phyloP scores from a whole-genome alignment of 1,139 yeast genomes.

The Candida sanyaensis region DNA sequence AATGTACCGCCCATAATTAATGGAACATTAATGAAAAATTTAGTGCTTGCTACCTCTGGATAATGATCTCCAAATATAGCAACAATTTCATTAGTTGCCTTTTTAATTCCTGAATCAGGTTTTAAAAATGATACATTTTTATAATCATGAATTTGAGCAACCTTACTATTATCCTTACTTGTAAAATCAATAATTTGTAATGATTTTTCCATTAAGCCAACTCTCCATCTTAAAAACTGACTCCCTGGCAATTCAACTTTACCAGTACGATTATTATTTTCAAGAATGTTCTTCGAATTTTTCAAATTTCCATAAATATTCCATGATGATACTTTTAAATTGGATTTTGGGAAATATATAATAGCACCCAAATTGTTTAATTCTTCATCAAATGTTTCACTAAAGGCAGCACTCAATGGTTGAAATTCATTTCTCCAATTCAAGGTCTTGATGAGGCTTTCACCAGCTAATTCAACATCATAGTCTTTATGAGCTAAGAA shows the following conservation, averaged over 20 bases:
- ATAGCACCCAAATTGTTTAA: slow-evolving; percentile 67
- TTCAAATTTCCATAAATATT: slow-evolving; percentile 77
- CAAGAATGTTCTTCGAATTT: slow-evolving; percentile 64
- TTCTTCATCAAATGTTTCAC: slow-evolving; percentile 61
- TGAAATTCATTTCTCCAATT: slow-evolving; percentile 79
- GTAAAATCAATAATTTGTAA: slow-evolving; percentile 62
- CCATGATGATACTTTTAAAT: slow-evolving; percentile 69
- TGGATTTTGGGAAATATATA: slow-evolving; percentile 41
- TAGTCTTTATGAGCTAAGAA: slow-evolving; percentile 69
- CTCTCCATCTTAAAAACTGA: slow-evolving; percentile 77
- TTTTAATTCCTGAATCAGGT: slow-evolving; percentile 70
- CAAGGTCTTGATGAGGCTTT: slow-evolving; percentile 57
- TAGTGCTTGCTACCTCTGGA: slow-evolving; percentile 75
- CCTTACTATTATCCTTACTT: slow-evolving; percentile 48
- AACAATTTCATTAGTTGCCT: slow-evolving; percentile 71
- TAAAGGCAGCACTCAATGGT: slow-evolving; percentile 77
- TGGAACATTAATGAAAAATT: slow-evolving; percentile 83
- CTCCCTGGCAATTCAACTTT: slow-evolving; percentile 36
- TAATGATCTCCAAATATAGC: slow-evolving; percentile 73
- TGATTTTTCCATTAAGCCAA: slow-evolving; percentile 87
- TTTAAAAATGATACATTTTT: slow-evolving; percentile 72
- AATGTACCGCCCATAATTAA: slow-evolving; percentile 77
- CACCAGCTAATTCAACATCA: slow-evolving; percentile 48
- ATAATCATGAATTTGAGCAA: slow-evolving; percentile 88
- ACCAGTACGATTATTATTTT: slow-evolving; percentile 41